Base-by-base conservation (phyloP, 805 yeast genomes). In the Barnettozyma californica region DNA sequence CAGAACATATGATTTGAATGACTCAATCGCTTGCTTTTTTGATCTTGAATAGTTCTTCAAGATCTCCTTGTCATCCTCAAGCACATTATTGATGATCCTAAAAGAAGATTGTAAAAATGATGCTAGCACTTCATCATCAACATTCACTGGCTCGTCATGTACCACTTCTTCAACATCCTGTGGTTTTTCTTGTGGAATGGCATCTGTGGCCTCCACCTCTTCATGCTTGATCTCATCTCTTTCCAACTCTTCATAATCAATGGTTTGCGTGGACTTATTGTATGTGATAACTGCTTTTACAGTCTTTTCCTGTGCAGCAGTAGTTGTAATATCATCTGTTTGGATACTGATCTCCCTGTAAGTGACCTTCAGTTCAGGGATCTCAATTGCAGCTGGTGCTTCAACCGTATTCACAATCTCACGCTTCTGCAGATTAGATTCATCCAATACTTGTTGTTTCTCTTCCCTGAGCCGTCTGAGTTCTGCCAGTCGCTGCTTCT, bases 401-500 rank as follows among this genome's bases (percentile, higher is more conserved):
- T 23, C 35, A 18, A 20, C 25, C 9, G 37, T 41, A 25, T 41
- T 41, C 37, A 41, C 25, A 34, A 41, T 27, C 19, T 27, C 37
- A 5, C 37, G 33, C 16, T 23, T 13, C 5, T 11, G 6, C 9
- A 9, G n/a, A 11, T 4, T 23, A 20, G 21, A 34, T 8, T n/a
- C 21, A 20, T 40, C 29, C 9, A 3, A 9, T 34, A 26, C 40
- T 33, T 51, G 49, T 41, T 53, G 53, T 34, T 54, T 64, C 48
- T 60, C 66, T 44, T 68, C 74, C 29, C 84, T 60, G 54, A 70
- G 73, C 35, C 69, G 70, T 33, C 80, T 64, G n/a, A 81, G 67
- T 60, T 76, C 78, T 29, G 77, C 77, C 31, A 81, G 61, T 46
- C 73, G 69, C 41, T 69, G 74, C 48, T 71, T 67, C 53, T 80